Base-by-base conservation (phyloP, 345 rosid species). In the Brassica carinata region DNA sequence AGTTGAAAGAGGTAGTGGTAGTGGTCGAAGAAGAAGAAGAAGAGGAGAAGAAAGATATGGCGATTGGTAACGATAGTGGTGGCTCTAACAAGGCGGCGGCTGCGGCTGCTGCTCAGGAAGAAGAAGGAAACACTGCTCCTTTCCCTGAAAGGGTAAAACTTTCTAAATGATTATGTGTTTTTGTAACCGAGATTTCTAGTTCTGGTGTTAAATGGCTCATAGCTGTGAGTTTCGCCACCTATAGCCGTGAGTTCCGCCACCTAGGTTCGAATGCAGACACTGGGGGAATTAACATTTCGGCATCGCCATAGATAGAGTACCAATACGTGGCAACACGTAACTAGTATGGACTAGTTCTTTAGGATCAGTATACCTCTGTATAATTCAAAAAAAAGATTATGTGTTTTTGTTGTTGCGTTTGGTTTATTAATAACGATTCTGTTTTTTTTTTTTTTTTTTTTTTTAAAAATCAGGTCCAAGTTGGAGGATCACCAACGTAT, bases 41-140 rank as follows among this genome's bases (percentile, higher is more conserved):
- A 27, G 83, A 73, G 19, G 64, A 73, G 27, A 70, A 84, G 69
- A 84, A 84, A 81, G 83, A 11, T 38, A 76, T 66, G 77, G 84
- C 78, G 10, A 90, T 93, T 85, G 97, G 82, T 67, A 90, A 88
- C 51, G 89, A 85, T 67, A 87, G 87, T 64, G 90, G 97, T 33
- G 98, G 97, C 29, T 92, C 97, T 75, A 87, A 88, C 71, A 84
- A 89, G 83, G 98, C 88, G 5, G 53, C 53, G 3, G 40, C 26
- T 23, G 38, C 38, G 10, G 45, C 57, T 17, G 45, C 57, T 17
- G 94, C 90, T 0, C 90, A 82, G 69, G 98, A 94, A 77, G 98
- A 96, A 83, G 99, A 96, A 85, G 96, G 94, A 57, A 90, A 84
- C 73, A 89, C 97, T 10, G 92, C 88, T 8, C 99, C 99, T 17